A percentile compares a stretch with the other conserved stretches of the same genome.
Evolutionary conservation across 106 monocot species (phyloP).

Genomic region (Phalaenopsis aphrodite): DNA sequence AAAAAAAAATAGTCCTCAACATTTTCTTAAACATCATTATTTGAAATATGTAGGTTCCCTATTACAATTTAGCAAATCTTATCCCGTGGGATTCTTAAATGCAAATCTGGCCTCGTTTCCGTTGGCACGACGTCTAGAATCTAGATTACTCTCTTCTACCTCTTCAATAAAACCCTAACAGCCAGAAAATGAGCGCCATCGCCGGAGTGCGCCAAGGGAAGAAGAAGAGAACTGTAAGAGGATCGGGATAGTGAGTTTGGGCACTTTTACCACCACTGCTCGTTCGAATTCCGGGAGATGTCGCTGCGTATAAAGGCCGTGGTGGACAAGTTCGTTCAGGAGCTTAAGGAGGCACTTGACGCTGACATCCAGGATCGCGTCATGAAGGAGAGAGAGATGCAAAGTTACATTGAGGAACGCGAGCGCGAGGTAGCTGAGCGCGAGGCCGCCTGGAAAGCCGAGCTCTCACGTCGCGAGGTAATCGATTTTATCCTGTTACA

Average conservation of each 20-base stretch:
- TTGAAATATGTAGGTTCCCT: too few species aligned
- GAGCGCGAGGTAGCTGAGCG: constrained; percentile 96
- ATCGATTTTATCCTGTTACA: background rate
- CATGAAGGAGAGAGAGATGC: constrained; percentile 99
- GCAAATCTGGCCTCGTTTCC: too few species aligned
- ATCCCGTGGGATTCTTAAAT: too few species aligned
- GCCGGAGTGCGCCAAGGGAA: background rate
- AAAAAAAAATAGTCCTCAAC: too few species aligned
- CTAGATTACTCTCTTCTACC: background rate
- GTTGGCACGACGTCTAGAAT: background rate
- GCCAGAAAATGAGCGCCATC: background rate
- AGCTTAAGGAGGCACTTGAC: constrained; percentile 84
- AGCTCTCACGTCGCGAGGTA: constrained; percentile 96
- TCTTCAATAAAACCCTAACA: background rate
- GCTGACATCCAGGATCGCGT: constrained; percentile 93
- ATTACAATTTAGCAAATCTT: too few species aligned
- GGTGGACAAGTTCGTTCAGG: constrained; percentile 92
- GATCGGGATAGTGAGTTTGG: background rate
- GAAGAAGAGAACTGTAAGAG: background rate
- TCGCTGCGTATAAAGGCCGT: constrained; percentile 93
- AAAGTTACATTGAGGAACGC: constrained; percentile 93
- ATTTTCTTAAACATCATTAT: too few species aligned
- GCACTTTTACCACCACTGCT: background rate
- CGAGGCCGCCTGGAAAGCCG: constrained; percentile 98
- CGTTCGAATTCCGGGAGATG: constrained; percentile 20